Percentiles rank a stretch among this genome's conserved stretches.
Conservation (phyloP, 2,329 filamentous ascomycete genomes). For the Fusarium protoensiforme region DNA sequence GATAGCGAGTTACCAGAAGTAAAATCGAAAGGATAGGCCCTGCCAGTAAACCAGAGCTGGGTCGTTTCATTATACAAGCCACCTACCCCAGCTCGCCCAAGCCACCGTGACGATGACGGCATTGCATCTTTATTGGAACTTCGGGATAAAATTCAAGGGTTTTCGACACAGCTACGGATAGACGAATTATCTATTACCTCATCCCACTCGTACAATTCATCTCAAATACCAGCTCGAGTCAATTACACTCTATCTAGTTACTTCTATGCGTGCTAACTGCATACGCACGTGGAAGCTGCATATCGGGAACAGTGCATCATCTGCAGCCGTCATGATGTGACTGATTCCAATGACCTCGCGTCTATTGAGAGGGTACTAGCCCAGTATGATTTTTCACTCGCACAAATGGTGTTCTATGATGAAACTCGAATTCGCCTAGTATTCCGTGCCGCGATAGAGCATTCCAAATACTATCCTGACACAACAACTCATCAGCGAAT, state of each 20-base stretch:
- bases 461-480: neutral
- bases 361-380: neutral
- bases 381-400: neutral
- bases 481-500: neutral
- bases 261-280: conserved; percentile 6
- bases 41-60: neutral
- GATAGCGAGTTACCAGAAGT: neutral
- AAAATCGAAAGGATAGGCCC: neutral
- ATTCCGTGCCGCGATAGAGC: neutral
- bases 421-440: neutral
- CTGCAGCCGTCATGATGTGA: conserved; percentile 7
- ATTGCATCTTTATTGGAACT: neutral
- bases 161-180: neutral
- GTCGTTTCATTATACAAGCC: neutral
- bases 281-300: conserved; percentile 17
- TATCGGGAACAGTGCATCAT: conserved; percentile 10
- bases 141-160: neutral
- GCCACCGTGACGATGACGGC: neutral
- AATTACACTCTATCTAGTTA: neutral
- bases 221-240: neutral
- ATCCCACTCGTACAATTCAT: neutral
- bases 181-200: neutral
- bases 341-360: neutral
- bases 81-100: neutral
- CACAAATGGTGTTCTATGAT: neutral